These are phyloP conservation scores for Populus alba DNA, from an alignment of 345 rosid species.

Conservation along the genomic window DNA sequence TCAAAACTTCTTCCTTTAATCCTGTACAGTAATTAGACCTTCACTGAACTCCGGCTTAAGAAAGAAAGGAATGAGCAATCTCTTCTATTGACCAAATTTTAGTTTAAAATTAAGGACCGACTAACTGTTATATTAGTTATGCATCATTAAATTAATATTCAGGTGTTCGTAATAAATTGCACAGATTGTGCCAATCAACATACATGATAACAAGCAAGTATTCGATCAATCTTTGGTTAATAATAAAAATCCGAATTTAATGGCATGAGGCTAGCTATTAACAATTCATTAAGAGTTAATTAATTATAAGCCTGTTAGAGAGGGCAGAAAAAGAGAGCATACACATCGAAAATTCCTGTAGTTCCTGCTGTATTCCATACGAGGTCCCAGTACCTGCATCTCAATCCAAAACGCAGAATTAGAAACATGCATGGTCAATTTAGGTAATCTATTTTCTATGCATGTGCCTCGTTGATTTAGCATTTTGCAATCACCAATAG, in stretches of 20 bases:
- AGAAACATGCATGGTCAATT: neutral
- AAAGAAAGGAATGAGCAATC: neutral
- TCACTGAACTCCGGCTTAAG: neutral
- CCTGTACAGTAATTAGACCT: constrained; percentile 1
- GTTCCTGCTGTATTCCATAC: constrained; percentile 52
- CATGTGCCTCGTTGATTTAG: no score
- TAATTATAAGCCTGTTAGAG: neutral
- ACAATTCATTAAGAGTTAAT: neutral
- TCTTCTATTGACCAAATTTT: neutral
- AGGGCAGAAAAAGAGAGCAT: constrained; percentile 14
- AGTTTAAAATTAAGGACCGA: no score
- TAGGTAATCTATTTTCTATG: no score
- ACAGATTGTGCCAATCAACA: no score
- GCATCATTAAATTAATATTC: no score
- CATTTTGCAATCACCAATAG: no score
- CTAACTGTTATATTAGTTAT: no score
- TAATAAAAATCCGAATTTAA: no score
- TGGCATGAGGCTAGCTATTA: neutral
- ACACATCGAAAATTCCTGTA: constrained; percentile 71
- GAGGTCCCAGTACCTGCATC: constrained; percentile 51
- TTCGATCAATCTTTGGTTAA: no score
- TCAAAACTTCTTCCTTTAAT: constrained; percentile 8
- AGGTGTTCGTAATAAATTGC: no score
- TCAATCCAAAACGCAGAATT: neutral
- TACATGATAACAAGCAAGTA: no score